phyloP scores from a whole-genome alignment of 441 rosid species.

The Gossypium gossypioides region DNA sequence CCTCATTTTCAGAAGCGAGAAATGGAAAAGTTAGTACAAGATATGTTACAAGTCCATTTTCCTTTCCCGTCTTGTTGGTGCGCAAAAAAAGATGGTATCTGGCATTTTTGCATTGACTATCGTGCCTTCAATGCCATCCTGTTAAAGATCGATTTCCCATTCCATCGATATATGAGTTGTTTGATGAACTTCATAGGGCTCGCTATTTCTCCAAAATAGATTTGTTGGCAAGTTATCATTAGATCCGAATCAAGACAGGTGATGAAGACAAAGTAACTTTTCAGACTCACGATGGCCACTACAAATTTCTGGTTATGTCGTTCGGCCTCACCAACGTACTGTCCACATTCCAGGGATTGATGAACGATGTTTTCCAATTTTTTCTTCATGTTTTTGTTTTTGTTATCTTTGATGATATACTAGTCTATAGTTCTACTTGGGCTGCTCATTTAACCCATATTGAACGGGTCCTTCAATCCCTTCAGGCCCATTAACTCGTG shows the following conservation, averaged over 20 bases:
- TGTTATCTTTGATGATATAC: background rate
- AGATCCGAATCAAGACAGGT: background rate
- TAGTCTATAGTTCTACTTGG: background rate
- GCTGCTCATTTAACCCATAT: background rate
- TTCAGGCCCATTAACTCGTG: background rate
- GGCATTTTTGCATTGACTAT: no score
- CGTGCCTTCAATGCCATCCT: background rate
- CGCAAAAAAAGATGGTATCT: background rate
- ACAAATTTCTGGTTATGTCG: no score
- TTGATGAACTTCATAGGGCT: background rate
- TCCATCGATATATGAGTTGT: background rate
- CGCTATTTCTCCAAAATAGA: background rate
- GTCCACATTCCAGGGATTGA: background rate
- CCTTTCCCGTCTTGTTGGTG: background rate
- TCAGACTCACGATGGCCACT: background rate
- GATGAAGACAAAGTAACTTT: background rate
- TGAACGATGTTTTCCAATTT: background rate
- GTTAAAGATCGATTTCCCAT: background rate
- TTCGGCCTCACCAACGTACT: background rate
- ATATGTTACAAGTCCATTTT: background rate
- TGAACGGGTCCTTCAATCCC: background rate
- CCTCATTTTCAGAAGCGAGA: background rate
- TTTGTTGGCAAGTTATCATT: background rate
- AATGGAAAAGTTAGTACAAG: background rate
- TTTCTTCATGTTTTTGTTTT: background rate